Conservation (phyloP, 2,329 filamentous ascomycete species). For the Endoconidiophora polonica region DNA sequence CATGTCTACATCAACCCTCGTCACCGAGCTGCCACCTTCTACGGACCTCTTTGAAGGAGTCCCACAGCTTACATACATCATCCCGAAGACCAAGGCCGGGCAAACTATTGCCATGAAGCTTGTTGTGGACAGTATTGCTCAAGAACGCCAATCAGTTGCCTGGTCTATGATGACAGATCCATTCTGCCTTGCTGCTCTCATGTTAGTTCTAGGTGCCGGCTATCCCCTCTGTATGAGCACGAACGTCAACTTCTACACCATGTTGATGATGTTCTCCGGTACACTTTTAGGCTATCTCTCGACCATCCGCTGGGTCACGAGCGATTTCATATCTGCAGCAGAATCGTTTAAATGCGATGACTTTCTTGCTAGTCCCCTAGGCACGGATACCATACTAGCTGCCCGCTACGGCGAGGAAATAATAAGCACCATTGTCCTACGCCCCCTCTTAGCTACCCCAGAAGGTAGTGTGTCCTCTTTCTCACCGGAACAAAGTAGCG, state of each 20-base stretch:
- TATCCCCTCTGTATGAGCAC: neutral
- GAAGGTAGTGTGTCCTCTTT: too few species aligned
- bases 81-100: constrained; percentile 35
- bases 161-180: constrained; percentile 47
- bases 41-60: neutral
- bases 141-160: constrained; percentile 60
- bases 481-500: neutral
- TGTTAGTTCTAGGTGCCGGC: constrained; percentile 20
- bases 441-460: neutral
- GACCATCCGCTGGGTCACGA: neutral
- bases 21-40: neutral
- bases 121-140: constrained; percentile 67
- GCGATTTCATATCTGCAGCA: neutral
- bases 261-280: constrained; percentile 22
- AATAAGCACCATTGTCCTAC: neutral
- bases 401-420: constrained; percentile 1
- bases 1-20: neutral
- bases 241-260: neutral
- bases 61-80: constrained; percentile 27
- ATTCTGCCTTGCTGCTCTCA: constrained; percentile 30
- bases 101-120: constrained; percentile 52
- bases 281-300: constrained; percentile 1
- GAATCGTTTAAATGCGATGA: neutral
- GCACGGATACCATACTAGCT: neutral
- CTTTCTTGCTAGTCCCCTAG: neutral